Base-by-base conservation (phyloP, 2,329 filamentous ascomycete genomes). In the Fusarium sp. region DNA sequence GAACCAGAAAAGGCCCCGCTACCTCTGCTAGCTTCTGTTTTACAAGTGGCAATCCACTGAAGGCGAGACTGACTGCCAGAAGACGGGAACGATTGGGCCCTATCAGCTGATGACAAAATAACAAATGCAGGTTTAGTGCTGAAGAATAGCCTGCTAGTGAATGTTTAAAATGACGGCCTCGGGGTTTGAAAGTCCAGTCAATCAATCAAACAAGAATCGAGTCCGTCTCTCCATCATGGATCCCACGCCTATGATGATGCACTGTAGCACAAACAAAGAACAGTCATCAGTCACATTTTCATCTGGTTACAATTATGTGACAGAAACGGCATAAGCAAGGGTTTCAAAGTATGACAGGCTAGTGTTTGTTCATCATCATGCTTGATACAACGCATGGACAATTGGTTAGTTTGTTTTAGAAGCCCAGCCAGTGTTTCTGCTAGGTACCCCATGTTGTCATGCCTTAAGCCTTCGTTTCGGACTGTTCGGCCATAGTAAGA, bases 371-470 rank as follows among this genome's bases (percentile, higher is more conserved):
- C 27, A 46, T 46, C 44, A 21, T 46, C 19, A 58, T 67, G 61
- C 70, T 35, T 60, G 39, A n/a, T 71, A 48, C 45, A 46, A 60
- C 54, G 57, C 68, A 60, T 60, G 39, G 63, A 31, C 37, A 49
- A 25, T 55, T 61, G 62, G 35, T 39, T 19, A 49, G 46, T 33
- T 33, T 66, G 70, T 65, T 73, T 72, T 70, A 42, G 41, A 63
- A 69, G 54, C 54, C 42, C 58, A 52, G 63, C 60, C 66, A 70
- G 66, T 60, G 70, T 73, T 73, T 73, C 70, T 67, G 19, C 42
- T 29, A 46, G 44, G 25, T 67, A 55, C 41, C 70, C 70, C 70
- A 71, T 69, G 62, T 64, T 67, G 49, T 66, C 31, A 73, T 55
- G 52, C 57, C 46, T 52, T 39, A 19, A 54, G 49, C 15, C 18